phyloP scores from a whole-genome alignment of 176 grass and related monocot species.

The Carex myosuroides region DNA sequence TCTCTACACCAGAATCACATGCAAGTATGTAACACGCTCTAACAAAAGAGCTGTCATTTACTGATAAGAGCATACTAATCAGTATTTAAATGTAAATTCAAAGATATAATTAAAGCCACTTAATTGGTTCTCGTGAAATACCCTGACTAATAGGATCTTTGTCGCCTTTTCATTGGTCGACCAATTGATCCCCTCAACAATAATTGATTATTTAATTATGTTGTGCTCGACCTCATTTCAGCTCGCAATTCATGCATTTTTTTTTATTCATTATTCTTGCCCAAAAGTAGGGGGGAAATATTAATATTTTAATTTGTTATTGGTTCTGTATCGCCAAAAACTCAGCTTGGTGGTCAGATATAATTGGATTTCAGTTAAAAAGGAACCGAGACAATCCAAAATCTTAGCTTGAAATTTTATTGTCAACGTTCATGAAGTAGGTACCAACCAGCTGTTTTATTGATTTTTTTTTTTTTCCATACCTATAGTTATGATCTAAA shows the following conservation, averaged over 20 bases:
- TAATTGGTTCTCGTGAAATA: not conserved
- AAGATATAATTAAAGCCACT: not conserved
- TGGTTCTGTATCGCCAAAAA: not conserved
- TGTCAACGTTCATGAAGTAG: not conserved
- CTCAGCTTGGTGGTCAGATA: not conserved
- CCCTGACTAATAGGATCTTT: not conserved
- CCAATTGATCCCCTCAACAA: not conserved
- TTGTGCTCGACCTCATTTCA: not conserved
- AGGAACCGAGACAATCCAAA: not conserved
- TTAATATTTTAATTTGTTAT: not conserved
- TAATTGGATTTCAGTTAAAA: not conserved
- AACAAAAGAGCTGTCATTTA: not conserved
- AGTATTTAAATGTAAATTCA: not conserved
- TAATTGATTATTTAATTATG: no score
- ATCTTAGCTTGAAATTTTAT: not conserved
- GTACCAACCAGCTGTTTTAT: not conserved
- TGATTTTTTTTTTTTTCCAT: not conserved
- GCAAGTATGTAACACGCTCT: not conserved
- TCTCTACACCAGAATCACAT: not conserved
- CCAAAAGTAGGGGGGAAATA: not conserved
- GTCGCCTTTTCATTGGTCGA: not conserved
- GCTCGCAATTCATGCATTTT: not conserved
- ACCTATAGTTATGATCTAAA: not conserved
- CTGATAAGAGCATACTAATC: not conserved
- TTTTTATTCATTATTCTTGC: not conserved